These are phyloP conservation scores for Murraya paniculata DNA, from an alignment of 345 rosid species.

Conservation along the genomic window DNA sequence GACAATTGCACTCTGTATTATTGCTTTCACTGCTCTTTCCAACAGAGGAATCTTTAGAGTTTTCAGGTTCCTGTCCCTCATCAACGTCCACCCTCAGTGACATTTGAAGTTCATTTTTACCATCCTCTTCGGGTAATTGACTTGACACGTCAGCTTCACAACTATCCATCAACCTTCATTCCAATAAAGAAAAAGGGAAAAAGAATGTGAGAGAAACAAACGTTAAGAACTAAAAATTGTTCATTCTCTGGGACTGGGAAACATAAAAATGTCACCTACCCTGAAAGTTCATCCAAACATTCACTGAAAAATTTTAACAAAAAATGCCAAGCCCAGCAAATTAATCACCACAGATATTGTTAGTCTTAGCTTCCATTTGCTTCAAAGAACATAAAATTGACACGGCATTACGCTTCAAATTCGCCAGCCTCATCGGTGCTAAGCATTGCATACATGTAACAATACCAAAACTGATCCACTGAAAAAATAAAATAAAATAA, in stretches of 20 bases:
- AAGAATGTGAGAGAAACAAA: not conserved
- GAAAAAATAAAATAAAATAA: no score
- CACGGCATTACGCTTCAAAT: not conserved
- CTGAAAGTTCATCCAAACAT: not conserved
- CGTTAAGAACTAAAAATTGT: no score
- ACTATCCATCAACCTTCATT: conserved; percentile 23
- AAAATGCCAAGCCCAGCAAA: not conserved
- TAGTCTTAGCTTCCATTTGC: not conserved
- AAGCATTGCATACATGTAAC: not conserved
- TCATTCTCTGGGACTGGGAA: not conserved
- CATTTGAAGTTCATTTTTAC: conserved; percentile 1
- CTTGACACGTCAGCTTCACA: conserved; percentile 17
- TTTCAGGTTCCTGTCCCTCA: conserved; percentile 8
- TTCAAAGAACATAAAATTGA: not conserved
- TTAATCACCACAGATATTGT: not conserved
- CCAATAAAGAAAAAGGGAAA: not conserved
- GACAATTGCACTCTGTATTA: not conserved
- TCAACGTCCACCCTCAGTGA: not conserved
- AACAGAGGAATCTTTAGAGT: not conserved
- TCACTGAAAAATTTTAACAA: not conserved
- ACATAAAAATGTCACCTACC: not conserved
- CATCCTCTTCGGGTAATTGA: not conserved
- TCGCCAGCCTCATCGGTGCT: not conserved
- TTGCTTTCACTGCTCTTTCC: not conserved
- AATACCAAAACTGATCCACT: not conserved